Evolutionary conservation across 345 rosid species (phyloP), one percentile per base, ranked within the genome.

Genomic region (Triadica sebifera): DNA sequence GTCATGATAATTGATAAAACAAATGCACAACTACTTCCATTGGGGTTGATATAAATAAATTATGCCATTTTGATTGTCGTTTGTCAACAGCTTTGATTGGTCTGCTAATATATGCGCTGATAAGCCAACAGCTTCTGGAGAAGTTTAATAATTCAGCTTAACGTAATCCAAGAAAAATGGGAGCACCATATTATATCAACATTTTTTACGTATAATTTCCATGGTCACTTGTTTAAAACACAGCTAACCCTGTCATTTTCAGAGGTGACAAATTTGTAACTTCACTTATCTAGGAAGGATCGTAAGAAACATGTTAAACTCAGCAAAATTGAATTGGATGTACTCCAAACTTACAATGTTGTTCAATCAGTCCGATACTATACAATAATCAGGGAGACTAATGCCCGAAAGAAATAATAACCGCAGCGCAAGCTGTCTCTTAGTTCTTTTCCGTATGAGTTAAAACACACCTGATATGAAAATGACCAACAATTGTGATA

Each of bases 291-390:
- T 37, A 61, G 11, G 65, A 15, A 39, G 37, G 20, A 12, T 51
- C 20, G 2, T 11, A 9, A 34, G 4, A 37, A 61, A 25, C 6
- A 15, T 61, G 65, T 12, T 61, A 47, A 22, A 60, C 13, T 59
- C 34, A 0, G 55, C 70, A 66, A 46, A 66, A 66, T 46, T 66
- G 70, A 47, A 66, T 47, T 66, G 38, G 34, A 66, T 65, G 10
- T 13, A 45, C 38, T 45, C 22, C 16, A 60, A 60, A 19, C 12
- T 25, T 60, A 25, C 41, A 60, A 16, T 57, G 61, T 57, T 6
- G 47, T 6, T 60, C 64, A 60, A 60, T 60, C 34, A 15, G 64
- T 60, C 29, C 12, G 5, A 56, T 56, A 2, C 38, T 43, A 17
- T 38, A 64, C 68, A 64, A 41, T n/a, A 38, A 64, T 19, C 50